phyloP scores from a whole-genome alignment of 1,284 basidiomycete genomes.

The Mrakiaceae sp. region DNA sequence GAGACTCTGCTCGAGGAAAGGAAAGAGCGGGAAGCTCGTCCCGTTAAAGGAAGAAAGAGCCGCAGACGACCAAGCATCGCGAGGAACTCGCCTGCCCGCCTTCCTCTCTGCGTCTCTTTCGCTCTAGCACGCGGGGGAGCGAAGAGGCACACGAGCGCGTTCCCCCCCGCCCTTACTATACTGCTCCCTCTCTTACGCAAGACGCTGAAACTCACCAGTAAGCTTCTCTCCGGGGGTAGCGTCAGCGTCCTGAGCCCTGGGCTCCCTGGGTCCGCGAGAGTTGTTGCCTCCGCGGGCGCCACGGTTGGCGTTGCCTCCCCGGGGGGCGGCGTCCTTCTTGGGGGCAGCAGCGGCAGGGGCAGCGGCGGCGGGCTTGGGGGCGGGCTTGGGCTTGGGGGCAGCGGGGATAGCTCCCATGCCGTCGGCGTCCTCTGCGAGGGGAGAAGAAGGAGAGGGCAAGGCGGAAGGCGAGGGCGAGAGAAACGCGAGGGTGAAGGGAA shows the following conservation, averaged over 20 bases:
- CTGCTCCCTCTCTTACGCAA: not conserved
- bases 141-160: not conserved
- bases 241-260: slow-evolving; percentile 12
- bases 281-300: not conserved
- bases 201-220: not conserved
- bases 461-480: not conserved
- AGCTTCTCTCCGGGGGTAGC: slow-evolving; percentile 13
- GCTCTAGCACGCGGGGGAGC: not conserved
- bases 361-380: slow-evolving; percentile 10
- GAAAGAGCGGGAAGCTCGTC: not conserved
- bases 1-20: too few relatives aligned
- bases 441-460: not conserved
- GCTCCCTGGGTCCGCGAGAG: slow-evolving; percentile 5
- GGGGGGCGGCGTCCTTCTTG: slow-evolving; percentile 8
- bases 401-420: slow-evolving; percentile 13
- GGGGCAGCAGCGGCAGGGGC: slow-evolving; percentile 11
- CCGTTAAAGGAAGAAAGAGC: not conserved
- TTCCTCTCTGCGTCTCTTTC: not conserved
- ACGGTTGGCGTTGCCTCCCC: not conserved
- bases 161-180: too few relatives aligned
- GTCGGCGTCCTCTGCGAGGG: slow-evolving; percentile 12
- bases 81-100: not conserved
- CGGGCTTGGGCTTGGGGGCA: slow-evolving; percentile 16
- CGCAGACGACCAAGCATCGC: not conserved
- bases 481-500: too few relatives aligned